phyloP scores from a whole-genome alignment of 306 rosid species.

The Purshia tridentata region DNA sequence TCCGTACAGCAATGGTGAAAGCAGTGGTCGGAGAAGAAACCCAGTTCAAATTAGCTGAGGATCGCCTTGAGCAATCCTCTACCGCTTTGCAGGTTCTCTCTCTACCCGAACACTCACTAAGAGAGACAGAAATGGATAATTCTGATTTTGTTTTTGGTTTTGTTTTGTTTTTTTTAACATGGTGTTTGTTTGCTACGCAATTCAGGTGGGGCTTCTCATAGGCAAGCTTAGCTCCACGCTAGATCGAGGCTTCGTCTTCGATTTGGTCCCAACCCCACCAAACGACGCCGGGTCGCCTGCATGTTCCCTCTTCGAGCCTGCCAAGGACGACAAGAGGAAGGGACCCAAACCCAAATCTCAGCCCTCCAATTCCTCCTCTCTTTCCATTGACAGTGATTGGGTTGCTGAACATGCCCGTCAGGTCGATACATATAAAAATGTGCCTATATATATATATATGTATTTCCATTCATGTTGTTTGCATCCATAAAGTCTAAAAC shows the following conservation, averaged over 20 bases:
- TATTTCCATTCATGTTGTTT: not conserved
- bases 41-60: constrained; percentile 61
- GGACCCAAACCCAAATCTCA: constrained; percentile 63
- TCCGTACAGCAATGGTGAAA: constrained; percentile 65
- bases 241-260: constrained; percentile 80
- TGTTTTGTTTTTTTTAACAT: too few species aligned
- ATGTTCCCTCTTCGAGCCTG: constrained; percentile 48
- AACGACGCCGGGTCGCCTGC: constrained; percentile 71
- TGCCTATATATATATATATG: not conserved
- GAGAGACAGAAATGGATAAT: not conserved
- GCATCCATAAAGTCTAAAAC: not conserved
- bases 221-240: constrained; percentile 67
- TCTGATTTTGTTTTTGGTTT: too few species aligned
- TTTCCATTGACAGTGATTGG: constrained; percentile 75
- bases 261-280: constrained; percentile 70
- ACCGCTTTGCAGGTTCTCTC: constrained; percentile 52
- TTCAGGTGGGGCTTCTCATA: constrained; percentile 76
- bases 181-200: constrained; percentile 4
- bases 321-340: constrained; percentile 56
- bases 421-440: constrained; percentile 35
- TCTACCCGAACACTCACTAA: not conserved
- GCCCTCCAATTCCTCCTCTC: constrained; percentile 51
- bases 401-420: constrained; percentile 93
- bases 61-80: constrained; percentile 64
- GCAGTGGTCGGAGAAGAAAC: constrained; percentile 81